Percentiles rank a stretch among this genome's conserved stretches.
phyloP scores from a whole-genome alignment of 768 basidiomycete species.

The Mycena floridula region DNA sequence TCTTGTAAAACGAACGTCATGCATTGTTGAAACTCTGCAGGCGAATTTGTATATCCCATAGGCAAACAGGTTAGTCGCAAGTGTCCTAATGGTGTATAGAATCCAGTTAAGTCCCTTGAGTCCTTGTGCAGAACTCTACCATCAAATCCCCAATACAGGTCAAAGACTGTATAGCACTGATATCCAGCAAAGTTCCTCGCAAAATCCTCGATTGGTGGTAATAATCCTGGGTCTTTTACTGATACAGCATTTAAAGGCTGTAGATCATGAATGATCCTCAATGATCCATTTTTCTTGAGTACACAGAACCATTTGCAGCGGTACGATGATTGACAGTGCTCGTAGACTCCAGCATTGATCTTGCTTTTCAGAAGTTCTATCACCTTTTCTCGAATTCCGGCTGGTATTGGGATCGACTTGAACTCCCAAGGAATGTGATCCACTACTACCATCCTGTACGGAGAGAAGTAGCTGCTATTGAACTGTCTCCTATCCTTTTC shows the following conservation, averaged over 20 bases:
- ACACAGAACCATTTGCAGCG: constrained; percentile 21
- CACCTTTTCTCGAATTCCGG: constrained; percentile 19
- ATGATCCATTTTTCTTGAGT: constrained; percentile 19
- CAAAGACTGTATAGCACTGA: constrained; percentile 11
- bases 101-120: constrained; percentile 5
- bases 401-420: constrained; percentile 26
- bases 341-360: constrained; percentile 15
- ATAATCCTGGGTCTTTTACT: constrained; percentile 20
- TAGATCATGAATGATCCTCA: constrained; percentile 19
- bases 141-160: background rate
- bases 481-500: constrained; percentile 19
- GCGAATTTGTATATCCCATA: constrained; percentile 34
- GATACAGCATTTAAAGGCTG: constrained; percentile 24
- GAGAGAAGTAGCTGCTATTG: constrained; percentile 11
- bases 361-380: constrained; percentile 20
- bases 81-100: constrained; percentile 26
- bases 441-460: constrained; percentile 15
- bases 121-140: background rate
- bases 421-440: constrained; percentile 25
- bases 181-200: constrained; percentile 13
- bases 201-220: constrained; percentile 13
- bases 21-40: constrained; percentile 4
- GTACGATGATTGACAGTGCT: constrained; percentile 9
- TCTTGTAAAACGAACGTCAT: constrained; percentile 25
- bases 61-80: constrained; percentile 27